A percentile compares a stretch with the other conserved stretches of the same genome.
Conservation (phyloP, 2,329 filamentous ascomycete species). For the Xylaria sp. region DNA sequence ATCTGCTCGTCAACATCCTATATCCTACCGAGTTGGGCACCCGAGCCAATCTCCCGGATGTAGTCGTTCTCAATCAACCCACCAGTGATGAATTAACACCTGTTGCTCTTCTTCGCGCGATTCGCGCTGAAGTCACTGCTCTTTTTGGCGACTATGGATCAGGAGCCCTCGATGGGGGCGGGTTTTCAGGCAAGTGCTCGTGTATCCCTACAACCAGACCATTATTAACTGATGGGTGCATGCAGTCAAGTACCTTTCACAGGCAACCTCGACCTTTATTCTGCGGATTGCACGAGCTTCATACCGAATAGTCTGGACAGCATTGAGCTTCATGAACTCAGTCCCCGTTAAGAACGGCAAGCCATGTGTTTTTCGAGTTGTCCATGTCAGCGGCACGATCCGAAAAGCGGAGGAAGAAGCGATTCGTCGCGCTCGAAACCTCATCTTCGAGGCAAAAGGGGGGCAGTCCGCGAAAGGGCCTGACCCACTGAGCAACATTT, state of each 20-base stretch:
- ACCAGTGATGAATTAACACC: constrained; percentile 77
- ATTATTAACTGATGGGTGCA: constrained; percentile 45
- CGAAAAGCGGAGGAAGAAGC: constrained; percentile 92
- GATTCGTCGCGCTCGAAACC: constrained; percentile 77
- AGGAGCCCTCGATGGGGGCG: constrained; percentile 73
- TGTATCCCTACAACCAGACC: background rate
- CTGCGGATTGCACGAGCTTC: constrained; percentile 84
- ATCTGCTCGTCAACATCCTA: constrained; percentile 92
- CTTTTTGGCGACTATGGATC: constrained; percentile 92
- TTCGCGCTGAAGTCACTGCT: constrained; percentile 75
- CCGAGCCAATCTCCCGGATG: constrained; percentile 61
- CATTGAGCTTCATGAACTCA: constrained; percentile 80
- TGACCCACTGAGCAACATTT: constrained; percentile 55
- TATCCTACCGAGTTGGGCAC: constrained; percentile 72
- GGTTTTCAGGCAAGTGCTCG: constrained; percentile 69
- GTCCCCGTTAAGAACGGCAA: constrained; percentile 71
- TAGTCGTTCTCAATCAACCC: constrained; percentile 81
- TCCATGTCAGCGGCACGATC: constrained; percentile 92
- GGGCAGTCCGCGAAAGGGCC: constrained; percentile 45
- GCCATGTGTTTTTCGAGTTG: constrained; percentile 83
- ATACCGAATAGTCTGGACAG: constrained; percentile 90
- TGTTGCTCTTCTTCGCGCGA: constrained; percentile 72
- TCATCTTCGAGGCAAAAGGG: constrained; percentile 74
- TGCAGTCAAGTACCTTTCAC: constrained; percentile 89
- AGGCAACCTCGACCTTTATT: constrained; percentile 94